Base-by-base conservation (phyloP, 2,329 filamentous ascomycete genomes). In the Trichoderma lentiforme region DNA sequence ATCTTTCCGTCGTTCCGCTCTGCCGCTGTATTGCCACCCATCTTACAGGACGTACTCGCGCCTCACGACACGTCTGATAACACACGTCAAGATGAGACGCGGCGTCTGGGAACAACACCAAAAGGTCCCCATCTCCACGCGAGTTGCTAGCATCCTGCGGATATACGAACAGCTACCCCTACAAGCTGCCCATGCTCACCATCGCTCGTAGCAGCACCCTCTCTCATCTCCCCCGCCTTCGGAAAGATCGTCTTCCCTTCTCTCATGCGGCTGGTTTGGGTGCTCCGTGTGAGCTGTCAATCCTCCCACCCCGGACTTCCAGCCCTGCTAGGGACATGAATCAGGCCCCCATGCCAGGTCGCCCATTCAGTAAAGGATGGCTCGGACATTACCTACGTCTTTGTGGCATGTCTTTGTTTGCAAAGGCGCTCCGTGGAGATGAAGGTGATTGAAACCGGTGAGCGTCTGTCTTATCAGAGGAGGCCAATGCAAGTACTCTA, bases 231-330 rank as follows among this genome's bases (percentile, higher is more conserved):
- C 36, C 58, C 61, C 62, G 65, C 69, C 53, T 65, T 56, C 30
- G 61, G n/a, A 36, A 53, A 28, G 28, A 66, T 64, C 36, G 53
- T 66, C 61, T 60, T 43, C 70, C 21, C 15, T 60, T 30, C n/a
- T 47, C 60, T 61, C 53, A 21, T 62, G 53, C 69, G 61, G 56
- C 57, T 32, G 26, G 39, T 53, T 53, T 43, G 30, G 43, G n/a
- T n/a, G 69, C 39, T 62, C 57, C 36, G 61, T 43, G 67, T 57
- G 69, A 71, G 63, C 70, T 71, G 70, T 68, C 70, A 68, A 32
- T 28, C 43, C n/a, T 21, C 43, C 47, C 57, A 47, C 58, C 57
- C 57, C 36, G 34, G 26, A 47, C 70, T 36, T 30, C 32, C 61
- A 71, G 70, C 70, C 70, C 62, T 71, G 70, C 70, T 53, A 14